Base-by-base conservation (phyloP, 2,329 filamentous ascomycete genomes). In the Trichothecium sympodiale region DNA sequence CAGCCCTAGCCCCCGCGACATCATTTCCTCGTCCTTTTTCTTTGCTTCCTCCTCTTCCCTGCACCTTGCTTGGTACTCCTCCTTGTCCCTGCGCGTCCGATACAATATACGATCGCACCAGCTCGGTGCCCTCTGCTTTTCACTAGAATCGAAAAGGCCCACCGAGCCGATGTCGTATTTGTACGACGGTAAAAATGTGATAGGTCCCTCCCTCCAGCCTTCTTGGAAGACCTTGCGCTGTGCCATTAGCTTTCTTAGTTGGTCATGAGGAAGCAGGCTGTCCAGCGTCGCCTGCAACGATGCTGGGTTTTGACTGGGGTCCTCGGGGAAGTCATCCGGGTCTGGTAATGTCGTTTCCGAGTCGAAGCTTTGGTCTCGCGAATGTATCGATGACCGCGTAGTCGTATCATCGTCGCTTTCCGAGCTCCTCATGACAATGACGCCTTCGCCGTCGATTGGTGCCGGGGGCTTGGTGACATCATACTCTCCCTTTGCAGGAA, bases 121-220 rank as follows among this genome's bases (percentile, higher is more conserved):
- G 53, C 87, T 94, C 3, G 91, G 91, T 3, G 84, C 82, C 36
- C 93, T 74, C 43, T 80, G 80, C 62, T 98, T 98, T 53, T 96
- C 91, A 45, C 88, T 94, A 1, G 88, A 86, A 59, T 98, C 93
- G 53, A 95, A 98, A 20, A 87, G 72, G 2, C 84, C 84, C 23
- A 94, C 76, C 20, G 83, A 94, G n/a, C 91, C 91, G 18, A 94
- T 69, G 50, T 98, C 93, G 47, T 98, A 98, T 56, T 98, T 98
- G 59, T 98, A 98, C 0, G 91, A 93, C 2, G 91, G 91, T 13
- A 96, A 56, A 50, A 98, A 98, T 1, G 75, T 75, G 38, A 98
- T 88, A 1, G 77, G 69, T 0, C 88, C 91, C 64, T 98, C 91
- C 34, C 73, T 71, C 88, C 91, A 98, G 1, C 88, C 89, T 42